Evolutionary conservation across 2,329 filamentous ascomycete species (phyloP), one percentile per base, ranked within the genome.

Genomic region (Balansia obtecta): DNA sequence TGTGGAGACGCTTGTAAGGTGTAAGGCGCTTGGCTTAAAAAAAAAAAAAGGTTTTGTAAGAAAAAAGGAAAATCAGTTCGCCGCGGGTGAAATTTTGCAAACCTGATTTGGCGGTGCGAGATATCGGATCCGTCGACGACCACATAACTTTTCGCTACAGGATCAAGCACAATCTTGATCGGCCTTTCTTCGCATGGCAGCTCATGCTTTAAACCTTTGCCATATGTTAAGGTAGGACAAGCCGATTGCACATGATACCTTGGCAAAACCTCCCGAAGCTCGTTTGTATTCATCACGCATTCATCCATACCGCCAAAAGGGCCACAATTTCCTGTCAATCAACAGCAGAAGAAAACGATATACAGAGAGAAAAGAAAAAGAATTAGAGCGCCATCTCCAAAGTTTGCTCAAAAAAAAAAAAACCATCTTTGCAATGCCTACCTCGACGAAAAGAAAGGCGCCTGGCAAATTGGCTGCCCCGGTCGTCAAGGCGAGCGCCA

Each of bases 371-470:
- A 5, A 27, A 27, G 6, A 27, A 3, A 27, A 27, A 27, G 6
- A 27, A 27, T 4, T 27, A 27, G 7, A 3, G 27, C 27, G 27
- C 27, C 27, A 27, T 27, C 27, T 27, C 33, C 47, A 44, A 32
- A 38, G 20, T 34, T 11, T 37, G n/a, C 10, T 44, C 15, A 47
- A 11, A 42, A 34, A n/a, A n/a, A n/a, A n/a, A n/a, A n/a, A n/a
- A n/a, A n/a, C n/a, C 18, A 22, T 45, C 6, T 48, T 39, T 30
- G 51, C 52, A 53, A 63, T 60, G 58, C 59, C 61, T 54, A 80
- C 81, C 74, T 78, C 79, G 54, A 75, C 78, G 43, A 83, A 80
- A 66, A 71, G 79, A 62, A 83, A 81, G 72, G 69, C 74, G 51
- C 68, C 76, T 53, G 70, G 72, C 55, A 76, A 75, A 66, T 69